Evolutionary conservation across 345 rosid species (phyloP).

Genomic region (Boechera retrofracta): DNA sequence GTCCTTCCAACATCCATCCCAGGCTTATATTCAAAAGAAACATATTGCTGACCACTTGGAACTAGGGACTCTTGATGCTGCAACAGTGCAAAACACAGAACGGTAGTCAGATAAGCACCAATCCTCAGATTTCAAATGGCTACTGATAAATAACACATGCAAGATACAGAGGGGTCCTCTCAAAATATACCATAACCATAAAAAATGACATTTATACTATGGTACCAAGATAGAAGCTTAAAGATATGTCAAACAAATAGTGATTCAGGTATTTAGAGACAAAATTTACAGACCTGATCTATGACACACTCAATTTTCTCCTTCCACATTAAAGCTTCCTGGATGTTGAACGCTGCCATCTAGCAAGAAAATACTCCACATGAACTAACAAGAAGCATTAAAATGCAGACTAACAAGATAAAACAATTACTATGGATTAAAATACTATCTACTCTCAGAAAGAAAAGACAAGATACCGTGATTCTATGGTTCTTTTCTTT

Average conservation of each 20-base stretch:
- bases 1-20: conserved; percentile 90
- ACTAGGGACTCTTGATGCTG: conserved; percentile 93
- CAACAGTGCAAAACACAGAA: conserved; percentile 40
- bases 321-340: conserved; percentile 93
- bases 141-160: conserved; percentile 8
- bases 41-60: conserved; percentile 80
- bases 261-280: conserved; percentile 4
- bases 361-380: conserved; percentile 49
- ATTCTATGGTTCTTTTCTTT: conserved; percentile 88
- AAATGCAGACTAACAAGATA: conserved; percentile 26
- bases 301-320: conserved; percentile 87
- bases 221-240: conserved; percentile 13
- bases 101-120: conserved; percentile 21
- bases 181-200: background rate
- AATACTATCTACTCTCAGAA: background rate
- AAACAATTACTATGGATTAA: background rate
- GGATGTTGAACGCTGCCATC: conserved; percentile 99
- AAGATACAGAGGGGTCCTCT: conserved; percentile 5
- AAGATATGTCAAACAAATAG: background rate
- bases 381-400: conserved; percentile 39
- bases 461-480: conserved; percentile 61
- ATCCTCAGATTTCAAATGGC: conserved; percentile 15
- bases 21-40: conserved; percentile 93
- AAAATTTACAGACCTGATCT: conserved; percentile 71
- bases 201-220: background rate